A percentile compares a stretch with the other conserved stretches of the same genome.
Conservation (phyloP, 352 stramenopile genomes). For the Sclerospora graminicola region DNA sequence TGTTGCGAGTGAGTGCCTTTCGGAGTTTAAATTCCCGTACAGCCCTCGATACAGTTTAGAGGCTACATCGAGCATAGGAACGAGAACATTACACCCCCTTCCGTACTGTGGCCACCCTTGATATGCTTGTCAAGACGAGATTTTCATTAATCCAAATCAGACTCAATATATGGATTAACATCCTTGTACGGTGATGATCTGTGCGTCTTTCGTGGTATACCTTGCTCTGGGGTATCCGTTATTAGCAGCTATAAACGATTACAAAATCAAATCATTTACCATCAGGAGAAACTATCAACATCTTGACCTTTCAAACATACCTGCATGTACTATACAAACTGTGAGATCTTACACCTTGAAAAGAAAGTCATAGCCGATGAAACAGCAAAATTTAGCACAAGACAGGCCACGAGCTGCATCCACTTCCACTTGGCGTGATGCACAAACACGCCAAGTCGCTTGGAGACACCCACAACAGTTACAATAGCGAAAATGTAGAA, state of each 20-base stretch:
- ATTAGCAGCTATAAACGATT: conserved; percentile 45
- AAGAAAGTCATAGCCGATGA: conserved; percentile 85
- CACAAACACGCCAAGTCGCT: conserved; percentile 75
- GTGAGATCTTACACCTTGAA: conserved; percentile 80
- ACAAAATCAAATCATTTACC: conserved; percentile 4
- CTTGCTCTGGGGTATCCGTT: conserved; percentile 45
- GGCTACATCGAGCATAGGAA: conserved; percentile 12
- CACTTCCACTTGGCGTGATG: conserved; percentile 88
- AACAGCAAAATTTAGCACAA: conserved; percentile 88
- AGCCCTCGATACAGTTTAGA: no score
- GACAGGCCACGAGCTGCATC: conserved; percentile 88
- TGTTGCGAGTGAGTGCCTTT: no score
- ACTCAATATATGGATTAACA: conserved; percentile 40
- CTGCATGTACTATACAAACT: conserved; percentile 82
- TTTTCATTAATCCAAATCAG: conserved; percentile 58
- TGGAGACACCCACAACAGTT: conserved; percentile 71
- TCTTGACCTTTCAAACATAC: conserved; percentile 17
- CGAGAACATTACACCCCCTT: conserved; percentile 14
- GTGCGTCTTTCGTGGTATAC: conserved; percentile 47
- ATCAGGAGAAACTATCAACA: conserved; percentile 1
- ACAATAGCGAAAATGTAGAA: conserved; percentile 85
- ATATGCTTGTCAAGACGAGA: conserved; percentile 22
- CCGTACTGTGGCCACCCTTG: conserved; percentile 35
- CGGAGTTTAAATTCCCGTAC: no score
- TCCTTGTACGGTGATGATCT: conserved; percentile 40